A percentile compares a stretch with the other conserved stretches of the same genome.
These are phyloP conservation scores for Myxozyma mucilagina DNA, from an alignment of 805 yeast genomes.

Conservation along the genomic window DNA sequence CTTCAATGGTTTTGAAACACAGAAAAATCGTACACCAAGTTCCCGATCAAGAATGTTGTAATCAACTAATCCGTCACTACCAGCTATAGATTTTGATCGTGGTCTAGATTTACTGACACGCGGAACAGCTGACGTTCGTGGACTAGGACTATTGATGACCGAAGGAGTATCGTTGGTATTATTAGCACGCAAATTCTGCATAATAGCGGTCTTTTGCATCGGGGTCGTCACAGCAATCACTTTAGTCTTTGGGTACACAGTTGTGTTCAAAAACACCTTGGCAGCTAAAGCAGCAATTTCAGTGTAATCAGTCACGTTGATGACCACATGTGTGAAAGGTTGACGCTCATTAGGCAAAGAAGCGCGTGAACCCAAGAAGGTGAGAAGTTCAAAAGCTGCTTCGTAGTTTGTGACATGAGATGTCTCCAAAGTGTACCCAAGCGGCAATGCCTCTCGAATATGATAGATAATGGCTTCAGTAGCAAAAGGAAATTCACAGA, in stretches of 20 bases:
- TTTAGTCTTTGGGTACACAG: slow-evolving; percentile 20
- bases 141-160: neutral
- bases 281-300: slow-evolving; percentile 28
- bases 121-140: neutral
- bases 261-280: slow-evolving; percentile 16
- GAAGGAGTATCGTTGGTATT: slow-evolving; percentile 12
- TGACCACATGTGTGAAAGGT: slow-evolving; percentile 38
- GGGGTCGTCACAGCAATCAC: slow-evolving; percentile 32
- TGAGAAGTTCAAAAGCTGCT: slow-evolving; percentile 17
- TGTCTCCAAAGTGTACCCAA: slow-evolving; percentile 17
- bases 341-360: neutral
- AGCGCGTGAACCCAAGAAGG: neutral
- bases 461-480: slow-evolving; percentile 37
- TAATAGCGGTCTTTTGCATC: slow-evolving; percentile 34
- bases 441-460: slow-evolving; percentile 33
- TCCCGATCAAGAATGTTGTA: slow-evolving; percentile 19
- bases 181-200: slow-evolving; percentile 26
- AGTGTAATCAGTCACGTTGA: slow-evolving; percentile 34
- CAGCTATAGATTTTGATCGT: neutral
- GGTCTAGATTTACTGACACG: neutral
- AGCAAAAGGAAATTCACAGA: slow-evolving; percentile 37
- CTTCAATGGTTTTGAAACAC: slow-evolving; percentile 30
- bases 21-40: slow-evolving; percentile 22
- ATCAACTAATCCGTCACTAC: slow-evolving; percentile 10
- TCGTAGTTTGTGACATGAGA: slow-evolving; percentile 21